Conservation (phyloP, 1,284 basidiomycete species). For the Nidula niveotomentosa region DNA sequence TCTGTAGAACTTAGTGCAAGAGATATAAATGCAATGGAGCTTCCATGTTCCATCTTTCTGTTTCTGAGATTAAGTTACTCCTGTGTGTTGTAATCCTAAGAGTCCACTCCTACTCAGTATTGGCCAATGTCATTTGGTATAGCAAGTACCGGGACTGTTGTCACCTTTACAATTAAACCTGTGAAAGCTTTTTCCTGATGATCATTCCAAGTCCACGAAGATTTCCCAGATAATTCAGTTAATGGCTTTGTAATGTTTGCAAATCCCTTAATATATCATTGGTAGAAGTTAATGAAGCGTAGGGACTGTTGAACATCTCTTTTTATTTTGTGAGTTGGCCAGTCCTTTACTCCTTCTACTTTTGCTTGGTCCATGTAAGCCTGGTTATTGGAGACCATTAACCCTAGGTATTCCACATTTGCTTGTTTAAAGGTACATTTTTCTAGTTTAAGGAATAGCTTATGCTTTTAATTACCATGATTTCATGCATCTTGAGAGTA, state of each 20-base stretch:
- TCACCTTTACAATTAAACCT: background rate
- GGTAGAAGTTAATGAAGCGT: conserved; percentile 43
- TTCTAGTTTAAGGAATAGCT: conserved; percentile 29
- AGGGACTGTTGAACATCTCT: conserved; percentile 29
- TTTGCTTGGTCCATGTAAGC: too few species aligned
- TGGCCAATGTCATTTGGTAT: background rate
- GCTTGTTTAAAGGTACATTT: conserved; percentile 36
- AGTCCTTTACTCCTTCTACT: too few species aligned
- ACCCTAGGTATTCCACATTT: too few species aligned
- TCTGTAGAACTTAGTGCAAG: conserved; percentile 5
- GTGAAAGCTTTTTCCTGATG: conserved; percentile 3
- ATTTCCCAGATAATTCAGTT: too few species aligned
- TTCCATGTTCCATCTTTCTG: conserved; percentile 2
- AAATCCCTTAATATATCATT: conserved; percentile 38
- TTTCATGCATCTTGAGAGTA: background rate
- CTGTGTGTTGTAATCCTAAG: background rate
- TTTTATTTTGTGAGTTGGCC: too few species aligned
- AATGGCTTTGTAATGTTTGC: conserved; percentile 18
- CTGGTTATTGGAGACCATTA: too few species aligned
- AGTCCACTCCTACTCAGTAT: conserved; percentile 7
- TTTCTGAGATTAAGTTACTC: conserved; percentile 2
- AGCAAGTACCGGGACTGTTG: background rate
- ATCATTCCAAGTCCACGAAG: conserved; percentile 1
- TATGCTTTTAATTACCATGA: conserved; percentile 18
- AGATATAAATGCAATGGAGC: too few species aligned